Base-by-base conservation (phyloP, 495 filamentous ascomycete species). In the Immersiella caudata region DNA sequence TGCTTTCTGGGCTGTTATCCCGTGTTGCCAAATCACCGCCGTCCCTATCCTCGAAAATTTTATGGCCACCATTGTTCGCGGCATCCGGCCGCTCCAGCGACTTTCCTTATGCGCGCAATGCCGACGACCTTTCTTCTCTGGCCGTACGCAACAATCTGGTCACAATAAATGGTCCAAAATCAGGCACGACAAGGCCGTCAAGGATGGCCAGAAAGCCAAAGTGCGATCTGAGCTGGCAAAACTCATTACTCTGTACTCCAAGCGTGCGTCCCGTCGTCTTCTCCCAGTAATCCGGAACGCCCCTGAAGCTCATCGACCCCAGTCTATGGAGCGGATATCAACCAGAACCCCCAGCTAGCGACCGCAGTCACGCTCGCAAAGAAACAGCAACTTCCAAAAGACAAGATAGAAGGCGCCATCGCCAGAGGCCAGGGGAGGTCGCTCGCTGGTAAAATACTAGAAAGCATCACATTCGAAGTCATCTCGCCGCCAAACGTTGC, bases 161-260 rank as follows among this genome's bases (percentile, higher is more conserved):
- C 93, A 97, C 79, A 97, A 87, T 76, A 88, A 90, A 75, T 99
- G 95, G 95, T 91, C 92, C 40, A 95, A 94, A 69, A 97, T 97
- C 79, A 91, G 88, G 70, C 96, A 99, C 75, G 92, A 94, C 79
- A 99, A 99, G 78, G 91, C 86, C 49, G 90, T 87, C 70, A 87
- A 87, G 68, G 94, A 97, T 79, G 76, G 75, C 14, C 82, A 81
- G 69, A 90, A 86, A 72, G 86, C 77, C 64, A 70, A 77, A 18
- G 70, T 80, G 63, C 80, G 87, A 9, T 76, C 71, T 22, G 50
- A 68, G 27, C 80, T 86, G 69, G 62, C 83, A 46, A 78, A 85
- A 56, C 79, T 83, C 65, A 83, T 92, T 66, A 73, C 83, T 57
- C 75, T 85, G 58, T 78, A 70, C 56, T 85, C 84, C 27, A 85